Evolutionary conservation across 2,329 filamentous ascomycete genomes (phyloP).

Genomic region (Cryphonectria radicalis): DNA sequence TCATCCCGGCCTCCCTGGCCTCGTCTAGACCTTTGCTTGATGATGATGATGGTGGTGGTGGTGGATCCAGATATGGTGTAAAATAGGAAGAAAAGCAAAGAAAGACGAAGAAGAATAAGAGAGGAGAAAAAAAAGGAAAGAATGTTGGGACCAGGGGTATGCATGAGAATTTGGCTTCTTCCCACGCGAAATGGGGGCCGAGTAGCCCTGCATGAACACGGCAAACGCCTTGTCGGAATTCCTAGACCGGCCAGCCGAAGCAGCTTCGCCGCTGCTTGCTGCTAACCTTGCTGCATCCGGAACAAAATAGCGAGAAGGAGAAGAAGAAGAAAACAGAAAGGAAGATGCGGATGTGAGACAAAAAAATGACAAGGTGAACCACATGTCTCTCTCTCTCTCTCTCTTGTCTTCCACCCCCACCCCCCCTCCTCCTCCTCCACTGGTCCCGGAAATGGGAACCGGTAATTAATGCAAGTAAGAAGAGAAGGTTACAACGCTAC

Average conservation of each 20-base stretch:
- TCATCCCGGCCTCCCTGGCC: neutral
- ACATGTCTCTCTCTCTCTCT: neutral
- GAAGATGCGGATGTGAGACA: neutral
- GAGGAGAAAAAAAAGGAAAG: neutral
- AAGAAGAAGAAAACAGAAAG: neutral
- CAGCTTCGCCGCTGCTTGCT: too few relatives aligned
- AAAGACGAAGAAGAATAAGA: neutral
- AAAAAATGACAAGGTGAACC: too few relatives aligned
- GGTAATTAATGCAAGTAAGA: neutral
- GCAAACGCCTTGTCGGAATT: neutral
- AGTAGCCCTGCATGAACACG: neutral
- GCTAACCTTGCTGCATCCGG: neutral
- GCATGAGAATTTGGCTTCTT: neutral
- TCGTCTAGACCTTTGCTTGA: neutral
- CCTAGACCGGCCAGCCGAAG: neutral
- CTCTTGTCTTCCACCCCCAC: neutral
- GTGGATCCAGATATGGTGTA: neutral
- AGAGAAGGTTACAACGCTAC: neutral
- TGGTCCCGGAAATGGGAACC: neutral
- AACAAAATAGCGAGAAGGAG: neutral
- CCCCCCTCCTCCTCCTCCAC: too few relatives aligned
- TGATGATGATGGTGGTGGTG: neutral
- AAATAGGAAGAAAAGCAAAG: too few relatives aligned
- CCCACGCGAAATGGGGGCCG: neutral
- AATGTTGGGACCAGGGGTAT: neutral